Evolutionary conservation across 192 early-diverging fungal genomes (phyloP), one percentile per base, ranked within the genome.

Genomic region (Pilaira anomala): DNA sequence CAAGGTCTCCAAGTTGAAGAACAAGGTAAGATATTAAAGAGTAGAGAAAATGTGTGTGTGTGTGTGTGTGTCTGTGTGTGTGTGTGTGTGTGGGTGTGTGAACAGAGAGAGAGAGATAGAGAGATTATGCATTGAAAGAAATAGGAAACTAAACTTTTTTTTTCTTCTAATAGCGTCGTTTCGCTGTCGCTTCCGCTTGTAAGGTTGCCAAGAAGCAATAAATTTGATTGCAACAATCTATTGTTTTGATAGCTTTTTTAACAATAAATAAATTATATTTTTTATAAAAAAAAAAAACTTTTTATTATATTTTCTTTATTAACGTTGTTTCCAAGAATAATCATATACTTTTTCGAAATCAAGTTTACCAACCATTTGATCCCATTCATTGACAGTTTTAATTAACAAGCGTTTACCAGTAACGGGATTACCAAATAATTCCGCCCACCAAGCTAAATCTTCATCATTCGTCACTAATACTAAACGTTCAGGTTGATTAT

Each of bases 1-100:
- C 92, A 95, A 99, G 93, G 67, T 96, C 48, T 83, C 88, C 86
- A 82, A 94, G 80, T 88, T 95, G 77, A 89, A 89, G 84, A 95
- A 90, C 86, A 83, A 94, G 83, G 87, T 88, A 76, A 63, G 85
- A 71, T 40, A 41, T 24, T 26, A 13, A 0, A 33, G 0, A 14
- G 8, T 7, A 26, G 33, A 36, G 33, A 36, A 6, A 33, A 6
- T 9, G 33, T 9, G 33, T 33, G 30, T 33, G 30, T 33, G 7
- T 33, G 30, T 33, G 30, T 33, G 7, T n/a, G n/a, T n/a, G n/a
- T n/a, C n/a, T n/a, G n/a, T n/a, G n/a, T n/a, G n/a, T n/a, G n/a
- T n/a, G n/a, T n/a, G n/a, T n/a, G n/a, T n/a, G n/a, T n/a, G n/a
- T n/a, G n/a, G n/a, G n/a, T 33, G 30, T 33, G 30, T 33, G 7